Conservation (phyloP, 306 rosid genomes). For the Carpinus viminea region DNA sequence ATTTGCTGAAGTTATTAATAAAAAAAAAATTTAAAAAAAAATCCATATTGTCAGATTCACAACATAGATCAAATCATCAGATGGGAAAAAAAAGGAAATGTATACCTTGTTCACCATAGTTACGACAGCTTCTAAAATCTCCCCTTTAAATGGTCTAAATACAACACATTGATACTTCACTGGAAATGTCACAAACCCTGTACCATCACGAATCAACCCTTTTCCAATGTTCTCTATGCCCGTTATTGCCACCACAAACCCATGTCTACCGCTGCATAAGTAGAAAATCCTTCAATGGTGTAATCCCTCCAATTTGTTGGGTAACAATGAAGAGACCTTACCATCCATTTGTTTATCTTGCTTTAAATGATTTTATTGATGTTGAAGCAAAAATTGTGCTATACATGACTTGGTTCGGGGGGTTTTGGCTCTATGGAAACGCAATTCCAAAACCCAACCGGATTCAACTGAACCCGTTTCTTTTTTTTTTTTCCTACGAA, state of each 20-base stretch:
- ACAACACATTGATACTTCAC: slow-evolving; percentile 98
- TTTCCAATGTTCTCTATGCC: slow-evolving; percentile 89
- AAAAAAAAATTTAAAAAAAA: not conserved
- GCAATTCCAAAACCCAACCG: not conserved
- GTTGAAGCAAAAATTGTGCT: not conserved
- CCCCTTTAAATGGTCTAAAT: slow-evolving; percentile 94
- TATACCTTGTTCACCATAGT: slow-evolving; percentile 94
- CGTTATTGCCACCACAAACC: slow-evolving; percentile 93
- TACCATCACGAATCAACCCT: slow-evolving; percentile 89
- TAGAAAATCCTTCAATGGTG: slow-evolving; percentile 15
- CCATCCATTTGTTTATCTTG: not conserved
- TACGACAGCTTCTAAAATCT: slow-evolving; percentile 94
- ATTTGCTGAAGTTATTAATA: not conserved
- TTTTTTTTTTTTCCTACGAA: not conserved
- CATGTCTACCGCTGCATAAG: slow-evolving; percentile 82
- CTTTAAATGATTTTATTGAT: not conserved
- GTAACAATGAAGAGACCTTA: not conserved
- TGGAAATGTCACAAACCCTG: slow-evolving; percentile 93
- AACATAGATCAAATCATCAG: not conserved
- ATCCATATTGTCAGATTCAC: slow-evolving; percentile 4
- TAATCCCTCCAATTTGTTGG: slow-evolving; percentile 4
- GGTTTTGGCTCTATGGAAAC: not conserved
- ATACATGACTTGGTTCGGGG: not conserved
- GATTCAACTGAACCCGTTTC: not conserved
- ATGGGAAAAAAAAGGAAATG: not conserved